Conservation (phyloP, 768 basidiomycete species). For the Boletus speciosus region DNA sequence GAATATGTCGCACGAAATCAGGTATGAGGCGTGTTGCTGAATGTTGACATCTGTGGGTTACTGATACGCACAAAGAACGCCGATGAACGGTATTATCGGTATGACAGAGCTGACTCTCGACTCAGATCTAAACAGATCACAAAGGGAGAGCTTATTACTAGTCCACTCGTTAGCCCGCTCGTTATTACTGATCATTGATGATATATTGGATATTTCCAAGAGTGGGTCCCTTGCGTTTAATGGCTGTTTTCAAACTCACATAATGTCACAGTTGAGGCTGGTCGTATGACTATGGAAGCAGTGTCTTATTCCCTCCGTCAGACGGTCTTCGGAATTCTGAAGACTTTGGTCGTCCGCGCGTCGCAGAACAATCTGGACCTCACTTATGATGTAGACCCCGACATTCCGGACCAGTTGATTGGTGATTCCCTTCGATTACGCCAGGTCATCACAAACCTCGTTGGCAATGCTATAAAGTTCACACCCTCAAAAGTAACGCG, state of each 20-base stretch:
- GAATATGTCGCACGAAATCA: constrained; percentile 96
- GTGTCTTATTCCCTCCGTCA: constrained; percentile 98
- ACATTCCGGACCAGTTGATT: constrained; percentile 94
- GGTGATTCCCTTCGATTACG: constrained; percentile 93
- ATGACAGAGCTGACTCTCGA: constrained; percentile 98
- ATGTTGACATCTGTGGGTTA: not conserved
- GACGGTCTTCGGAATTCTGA: constrained; percentile 95
- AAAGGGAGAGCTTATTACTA: constrained; percentile 91
- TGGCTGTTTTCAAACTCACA: constrained; percentile 4
- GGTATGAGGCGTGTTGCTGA: constrained; percentile 48
- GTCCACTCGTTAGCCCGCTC: constrained; percentile 94
- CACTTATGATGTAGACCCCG: constrained; percentile 92
- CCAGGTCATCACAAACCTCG: constrained; percentile 93
- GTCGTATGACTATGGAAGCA: constrained; percentile 99
- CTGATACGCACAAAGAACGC: constrained; percentile 60
- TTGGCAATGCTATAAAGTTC: constrained; percentile 97
- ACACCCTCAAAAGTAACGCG: constrained; percentile 74
- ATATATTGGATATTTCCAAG: constrained; percentile 99
- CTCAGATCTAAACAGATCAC: constrained; percentile 89
- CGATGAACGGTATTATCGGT: constrained; percentile 99
- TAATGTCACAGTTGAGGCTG: constrained; percentile 78
- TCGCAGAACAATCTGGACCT: constrained; percentile 95
- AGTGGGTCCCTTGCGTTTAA: constrained; percentile 55
- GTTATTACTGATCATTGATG: constrained; percentile 94
- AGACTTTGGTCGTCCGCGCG: constrained; percentile 96